Percentiles rank a stretch among this genome's conserved stretches.
These are phyloP conservation scores for Nakazawaea wickerhamii DNA, from an alignment of 805 yeast species.

Conservation along the genomic window DNA sequence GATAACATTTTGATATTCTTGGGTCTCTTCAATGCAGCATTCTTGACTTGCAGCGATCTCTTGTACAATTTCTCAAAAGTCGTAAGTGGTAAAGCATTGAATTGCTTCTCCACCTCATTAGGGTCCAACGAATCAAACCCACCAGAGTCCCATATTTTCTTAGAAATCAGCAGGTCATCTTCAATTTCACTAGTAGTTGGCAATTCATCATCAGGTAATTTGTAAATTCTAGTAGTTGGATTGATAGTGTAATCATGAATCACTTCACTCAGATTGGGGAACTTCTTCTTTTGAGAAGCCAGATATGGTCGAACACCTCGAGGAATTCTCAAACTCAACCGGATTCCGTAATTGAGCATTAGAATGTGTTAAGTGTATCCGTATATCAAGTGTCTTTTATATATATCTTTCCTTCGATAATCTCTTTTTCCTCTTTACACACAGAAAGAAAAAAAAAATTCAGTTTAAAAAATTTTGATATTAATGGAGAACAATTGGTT, in stretches of 20 bases:
- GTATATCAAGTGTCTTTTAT: background rate
- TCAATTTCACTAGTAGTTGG: background rate
- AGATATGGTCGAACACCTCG: background rate
- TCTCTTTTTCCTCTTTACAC: too few species aligned
- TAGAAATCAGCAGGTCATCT: background rate
- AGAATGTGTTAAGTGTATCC: background rate
- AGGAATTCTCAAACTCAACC: background rate
- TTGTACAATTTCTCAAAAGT: slow-evolving; percentile 30
- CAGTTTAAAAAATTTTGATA: too few species aligned
- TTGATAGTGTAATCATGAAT: slow-evolving; percentile 17
- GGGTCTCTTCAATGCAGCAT: slow-evolving; percentile 41
- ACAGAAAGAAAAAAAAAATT: background rate
- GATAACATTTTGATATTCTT: slow-evolving; percentile 61
- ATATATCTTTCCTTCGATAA: background rate
- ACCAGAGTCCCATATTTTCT: slow-evolving; percentile 25
- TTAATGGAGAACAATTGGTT: too few species aligned
- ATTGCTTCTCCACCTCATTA: slow-evolving; percentile 28
- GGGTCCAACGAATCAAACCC: slow-evolving; percentile 30
- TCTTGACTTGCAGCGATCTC: slow-evolving; percentile 21
- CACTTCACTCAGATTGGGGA: background rate
- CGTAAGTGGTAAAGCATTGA: slow-evolving; percentile 39
- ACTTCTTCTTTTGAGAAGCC: background rate
- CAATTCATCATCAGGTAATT: slow-evolving; percentile 5
- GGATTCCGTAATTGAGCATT: background rate
- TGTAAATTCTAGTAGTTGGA: slow-evolving; percentile 18